A percentile compares a stretch with the other conserved stretches of the same genome.
These are phyloP conservation scores for Neurospora sp. DNA, from an alignment of 495 filamentous ascomycete species.

Conservation along the genomic window DNA sequence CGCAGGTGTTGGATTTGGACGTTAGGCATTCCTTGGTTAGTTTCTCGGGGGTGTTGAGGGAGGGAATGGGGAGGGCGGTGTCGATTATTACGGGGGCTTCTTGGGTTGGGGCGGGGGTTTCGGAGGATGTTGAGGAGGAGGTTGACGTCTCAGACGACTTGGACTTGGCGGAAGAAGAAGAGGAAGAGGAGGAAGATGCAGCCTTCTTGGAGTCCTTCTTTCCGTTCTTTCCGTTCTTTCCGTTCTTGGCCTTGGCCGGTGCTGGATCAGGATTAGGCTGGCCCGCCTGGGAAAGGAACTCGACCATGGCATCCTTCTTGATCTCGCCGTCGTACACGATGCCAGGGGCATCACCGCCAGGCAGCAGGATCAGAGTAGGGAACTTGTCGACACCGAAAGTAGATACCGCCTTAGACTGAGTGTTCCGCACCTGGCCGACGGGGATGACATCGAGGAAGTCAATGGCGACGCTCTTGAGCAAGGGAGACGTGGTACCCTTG, in stretches of 20 bases:
- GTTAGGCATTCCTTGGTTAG: constrained; percentile 64
- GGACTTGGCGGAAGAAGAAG: constrained; percentile 35
- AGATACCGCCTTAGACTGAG: constrained; percentile 61
- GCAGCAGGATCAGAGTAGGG: constrained; percentile 73
- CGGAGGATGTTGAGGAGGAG: constrained; percentile 24
- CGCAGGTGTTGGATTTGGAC: constrained; percentile 69
- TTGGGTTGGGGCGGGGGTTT: constrained; percentile 26
- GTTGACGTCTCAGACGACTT: constrained; percentile 29
- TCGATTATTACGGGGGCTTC: constrained; percentile 37
- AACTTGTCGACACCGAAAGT: constrained; percentile 68
- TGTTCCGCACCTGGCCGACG: constrained; percentile 79
- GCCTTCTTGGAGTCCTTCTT: constrained; percentile 43
- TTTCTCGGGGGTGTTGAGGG: constrained; percentile 38
- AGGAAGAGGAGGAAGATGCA: constrained; percentile 34
- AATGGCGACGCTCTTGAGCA: constrained; percentile 77
- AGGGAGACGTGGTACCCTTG: constrained; percentile 75
- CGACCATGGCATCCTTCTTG: constrained; percentile 72
- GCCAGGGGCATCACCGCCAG: constrained; percentile 57
- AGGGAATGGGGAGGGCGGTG: constrained; percentile 44
- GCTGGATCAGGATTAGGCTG: constrained; percentile 60
- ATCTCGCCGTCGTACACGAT: constrained; percentile 75
- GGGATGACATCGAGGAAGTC: constrained; percentile 79
- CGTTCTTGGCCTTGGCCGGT: constrained; percentile 41
- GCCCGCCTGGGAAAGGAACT: constrained; percentile 73
- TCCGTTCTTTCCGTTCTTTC: constrained; percentile 28